Base-by-base conservation (phyloP, 805 yeast species). In the Sugiyamaella chiloensis region DNA sequence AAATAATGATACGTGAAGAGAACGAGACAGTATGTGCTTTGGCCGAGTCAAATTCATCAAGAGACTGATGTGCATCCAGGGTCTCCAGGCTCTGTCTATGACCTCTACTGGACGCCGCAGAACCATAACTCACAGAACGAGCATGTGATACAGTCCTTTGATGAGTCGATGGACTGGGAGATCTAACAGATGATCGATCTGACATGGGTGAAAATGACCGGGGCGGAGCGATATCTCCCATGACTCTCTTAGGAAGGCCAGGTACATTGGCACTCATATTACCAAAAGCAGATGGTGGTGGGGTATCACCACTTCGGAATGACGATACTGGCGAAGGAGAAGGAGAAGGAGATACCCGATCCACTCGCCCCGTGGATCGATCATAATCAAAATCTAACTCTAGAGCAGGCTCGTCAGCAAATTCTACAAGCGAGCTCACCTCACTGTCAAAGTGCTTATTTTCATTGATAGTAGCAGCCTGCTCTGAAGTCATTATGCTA, bases 1-100 rank as follows among this genome's bases (percentile, higher is more conserved):
- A 91, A 36, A 93, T 75, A 5, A 87, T 76, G 48, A 93, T 87
- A 56, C 88, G 74, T 1, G 95, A 82, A 4, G 95, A 85, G 66
- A 91, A 91, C 42, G 79, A 64, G 8, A 83, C 87, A n/a, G 51
- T 41, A 31, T 36, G 23, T 21, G 37, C 14, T 16, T 36, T 40
- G 7, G 24, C 42, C 24, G 42, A 14, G 20, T 14, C 42, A 40
- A 37, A 46, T 16, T 36, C 31, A 8, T 40, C 23, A 29, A 27
- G n/a, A 9, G 42, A 36, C 9, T 41, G 35, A 26, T 26, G 34
- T 23, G 24, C 23, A 24, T 24, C 24, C 45, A 7, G 20, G 31
- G 14, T 6, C 24, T 29, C 42, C n/a, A 16, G 4, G 23, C 42
- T 30, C 29, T 5, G 49, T 17, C 17, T 36, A n/a, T 29, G 27